Evolutionary conservation across 805 yeast species (phyloP).

Genomic region (Hanseniaspora opuntiae): DNA sequence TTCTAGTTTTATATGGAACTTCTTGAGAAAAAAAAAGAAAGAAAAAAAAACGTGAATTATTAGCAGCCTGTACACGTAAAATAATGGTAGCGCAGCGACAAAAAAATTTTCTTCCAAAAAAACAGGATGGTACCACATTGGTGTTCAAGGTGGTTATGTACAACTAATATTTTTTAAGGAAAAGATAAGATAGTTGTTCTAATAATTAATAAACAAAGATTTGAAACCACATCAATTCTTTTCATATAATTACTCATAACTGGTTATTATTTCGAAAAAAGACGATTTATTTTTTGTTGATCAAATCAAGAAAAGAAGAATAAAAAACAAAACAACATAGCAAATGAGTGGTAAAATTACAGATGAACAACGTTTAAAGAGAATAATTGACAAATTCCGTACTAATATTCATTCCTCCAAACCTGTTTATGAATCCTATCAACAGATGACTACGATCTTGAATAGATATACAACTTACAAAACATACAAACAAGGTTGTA

Average conservation of each 20-base stretch:
- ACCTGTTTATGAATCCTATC: conserved; percentile 75
- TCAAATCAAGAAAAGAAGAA: no score
- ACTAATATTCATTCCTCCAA: conserved; percentile 21
- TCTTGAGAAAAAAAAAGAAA: neutral
- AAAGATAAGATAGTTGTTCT: no score
- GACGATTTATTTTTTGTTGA: no score
- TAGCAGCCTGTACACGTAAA: conserved; percentile 10
- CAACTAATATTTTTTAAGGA: no score
- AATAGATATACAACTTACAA: conserved; percentile 65
- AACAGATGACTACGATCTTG: conserved; percentile 78
- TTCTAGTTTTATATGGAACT: neutral
- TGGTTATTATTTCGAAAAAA: no score
- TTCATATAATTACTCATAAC: no score
- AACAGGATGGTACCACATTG: no score
- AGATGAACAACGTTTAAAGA: conserved; percentile 51
- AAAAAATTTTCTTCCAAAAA: conserved; percentile 24
- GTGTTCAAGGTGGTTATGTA: no score
- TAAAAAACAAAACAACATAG: no score
- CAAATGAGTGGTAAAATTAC: conserved; percentile 52
- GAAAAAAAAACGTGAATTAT: neutral
- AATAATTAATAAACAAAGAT: no score
- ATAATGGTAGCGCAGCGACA: conserved; percentile 36
- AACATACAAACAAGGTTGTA: conserved; percentile 30
- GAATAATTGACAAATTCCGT: conserved; percentile 9
- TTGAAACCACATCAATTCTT: no score